phyloP scores from a whole-genome alignment of 2,329 filamentous ascomycete genomes.

The Fusarium duplospermum region DNA sequence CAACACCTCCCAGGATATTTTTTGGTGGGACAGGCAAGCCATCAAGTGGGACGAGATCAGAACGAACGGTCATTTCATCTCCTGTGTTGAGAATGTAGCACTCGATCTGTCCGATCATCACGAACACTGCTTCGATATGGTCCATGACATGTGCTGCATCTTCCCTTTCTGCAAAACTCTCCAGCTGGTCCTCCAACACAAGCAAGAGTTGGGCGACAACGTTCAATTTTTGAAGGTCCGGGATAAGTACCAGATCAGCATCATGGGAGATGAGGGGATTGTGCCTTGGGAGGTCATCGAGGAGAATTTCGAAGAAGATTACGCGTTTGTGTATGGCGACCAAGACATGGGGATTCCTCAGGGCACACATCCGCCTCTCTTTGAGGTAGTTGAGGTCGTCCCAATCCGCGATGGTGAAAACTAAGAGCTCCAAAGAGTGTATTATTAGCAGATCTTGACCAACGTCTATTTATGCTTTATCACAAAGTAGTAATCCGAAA shows the following conservation, averaged over 20 bases:
- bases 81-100: not conserved
- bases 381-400: constrained; percentile 1
- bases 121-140: not conserved
- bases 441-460: not conserved
- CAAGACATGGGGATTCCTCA: not conserved
- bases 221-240: not conserved
- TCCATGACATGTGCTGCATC: not conserved
- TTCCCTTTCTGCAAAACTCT: not conserved
- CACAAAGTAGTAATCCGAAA: not conserved
- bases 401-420: not conserved
- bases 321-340: not conserved
- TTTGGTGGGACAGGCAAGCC: not conserved
- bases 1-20: not conserved
- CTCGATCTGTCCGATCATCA: not conserved
- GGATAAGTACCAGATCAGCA: not conserved
- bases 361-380: not conserved
- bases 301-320: not conserved
- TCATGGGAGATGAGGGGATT: not conserved
- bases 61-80: not conserved
- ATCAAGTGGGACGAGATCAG: not conserved
- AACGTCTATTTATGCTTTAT: not conserved
- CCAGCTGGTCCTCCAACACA: not conserved
- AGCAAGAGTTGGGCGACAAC: not conserved
- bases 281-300: not conserved
- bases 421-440: not conserved